Percentiles rank a stretch among this genome's conserved stretches.
Conservation (phyloP, 371 early-diverging fungal genomes). For the Apophysomyces elegans region DNA sequence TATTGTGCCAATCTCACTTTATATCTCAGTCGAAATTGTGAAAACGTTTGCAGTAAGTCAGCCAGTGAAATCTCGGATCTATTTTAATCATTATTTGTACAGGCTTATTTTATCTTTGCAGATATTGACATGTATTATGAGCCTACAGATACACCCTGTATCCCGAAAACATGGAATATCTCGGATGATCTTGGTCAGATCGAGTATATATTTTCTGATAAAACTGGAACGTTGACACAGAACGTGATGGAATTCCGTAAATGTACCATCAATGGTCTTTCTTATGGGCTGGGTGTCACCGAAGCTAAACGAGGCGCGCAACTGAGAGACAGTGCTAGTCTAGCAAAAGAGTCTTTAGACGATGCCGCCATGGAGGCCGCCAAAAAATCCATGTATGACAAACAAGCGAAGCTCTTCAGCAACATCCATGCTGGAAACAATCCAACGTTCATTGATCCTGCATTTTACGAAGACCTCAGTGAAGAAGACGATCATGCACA, state of each 20-base stretch:
- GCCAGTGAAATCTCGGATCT: background rate
- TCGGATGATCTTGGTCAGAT: constrained; percentile 88
- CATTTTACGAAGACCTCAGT: constrained; percentile 40
- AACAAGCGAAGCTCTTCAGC: constrained; percentile 37
- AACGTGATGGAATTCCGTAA: constrained; percentile 80
- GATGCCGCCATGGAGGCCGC: constrained; percentile 19
- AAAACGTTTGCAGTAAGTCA: constrained; percentile 62
- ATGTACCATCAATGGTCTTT: constrained; percentile 82
- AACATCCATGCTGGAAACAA: constrained; percentile 42
- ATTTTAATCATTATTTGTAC: constrained; percentile 33
- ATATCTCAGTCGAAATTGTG: constrained; percentile 93
- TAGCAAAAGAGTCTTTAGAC: background rate
- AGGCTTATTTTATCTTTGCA: constrained; percentile 79
- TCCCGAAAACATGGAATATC: constrained; percentile 88
- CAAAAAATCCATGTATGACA: constrained; percentile 34
- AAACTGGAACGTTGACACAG: constrained; percentile 83
- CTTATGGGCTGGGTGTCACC: constrained; percentile 70
- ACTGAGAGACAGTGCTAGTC: constrained; percentile 19
- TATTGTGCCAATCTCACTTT: constrained; percentile 89
- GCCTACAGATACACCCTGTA: constrained; percentile 75
- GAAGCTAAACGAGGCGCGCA: constrained; percentile 41
- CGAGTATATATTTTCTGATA: constrained; percentile 96
- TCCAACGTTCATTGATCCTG: constrained; percentile 52
- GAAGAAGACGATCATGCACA: constrained; percentile 27
- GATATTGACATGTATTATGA: constrained; percentile 90